Evolutionary conservation across 2,329 filamentous ascomycete genomes (phyloP).

Genomic region (Xylaria polymorpha): DNA sequence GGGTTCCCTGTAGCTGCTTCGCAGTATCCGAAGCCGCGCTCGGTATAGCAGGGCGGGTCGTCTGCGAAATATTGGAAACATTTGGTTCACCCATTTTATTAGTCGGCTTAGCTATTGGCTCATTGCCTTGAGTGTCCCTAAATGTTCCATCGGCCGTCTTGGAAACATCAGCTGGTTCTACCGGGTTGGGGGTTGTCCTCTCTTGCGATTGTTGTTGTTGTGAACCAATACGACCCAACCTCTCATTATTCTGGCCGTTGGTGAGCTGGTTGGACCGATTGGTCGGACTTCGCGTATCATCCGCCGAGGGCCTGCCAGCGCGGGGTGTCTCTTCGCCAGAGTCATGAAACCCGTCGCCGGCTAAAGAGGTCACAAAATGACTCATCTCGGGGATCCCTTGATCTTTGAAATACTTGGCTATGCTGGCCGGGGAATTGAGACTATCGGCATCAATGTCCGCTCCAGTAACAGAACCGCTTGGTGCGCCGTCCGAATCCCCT

Average conservation of each 20-base stretch:
- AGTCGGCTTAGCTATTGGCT: constrained; percentile 22
- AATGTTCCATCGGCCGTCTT: constrained; percentile 41
- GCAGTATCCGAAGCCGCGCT: constrained; percentile 1
- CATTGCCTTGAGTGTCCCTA: constrained; percentile 17
- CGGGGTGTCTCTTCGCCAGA: constrained; percentile 26
- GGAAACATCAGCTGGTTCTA: constrained; percentile 38
- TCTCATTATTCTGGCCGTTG: neutral
- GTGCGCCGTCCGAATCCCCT: constrained; percentile 24
- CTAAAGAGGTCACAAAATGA: constrained; percentile 45
- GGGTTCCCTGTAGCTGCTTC: neutral
- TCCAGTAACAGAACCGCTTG: constrained; percentile 19
- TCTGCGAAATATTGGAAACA: constrained; percentile 39
- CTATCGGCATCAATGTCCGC: constrained; percentile 33
- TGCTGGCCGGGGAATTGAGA: constrained; percentile 41
- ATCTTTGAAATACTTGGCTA: constrained; percentile 47
- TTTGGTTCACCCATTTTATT: constrained; percentile 41
- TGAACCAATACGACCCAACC: neutral
- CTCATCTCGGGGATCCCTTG: constrained; percentile 49
- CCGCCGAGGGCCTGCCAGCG: constrained; percentile 19
- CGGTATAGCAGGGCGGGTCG: constrained; percentile 34
- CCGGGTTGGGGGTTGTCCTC: neutral
- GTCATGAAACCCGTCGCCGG: constrained; percentile 31
- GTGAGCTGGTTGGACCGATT: neutral
- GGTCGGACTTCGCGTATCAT: constrained; percentile 5
- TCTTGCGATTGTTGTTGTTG: constrained; percentile 1